phyloP scores from a whole-genome alignment of 192 early-diverging fungal species.

The Backusella liffmaniae region DNA sequence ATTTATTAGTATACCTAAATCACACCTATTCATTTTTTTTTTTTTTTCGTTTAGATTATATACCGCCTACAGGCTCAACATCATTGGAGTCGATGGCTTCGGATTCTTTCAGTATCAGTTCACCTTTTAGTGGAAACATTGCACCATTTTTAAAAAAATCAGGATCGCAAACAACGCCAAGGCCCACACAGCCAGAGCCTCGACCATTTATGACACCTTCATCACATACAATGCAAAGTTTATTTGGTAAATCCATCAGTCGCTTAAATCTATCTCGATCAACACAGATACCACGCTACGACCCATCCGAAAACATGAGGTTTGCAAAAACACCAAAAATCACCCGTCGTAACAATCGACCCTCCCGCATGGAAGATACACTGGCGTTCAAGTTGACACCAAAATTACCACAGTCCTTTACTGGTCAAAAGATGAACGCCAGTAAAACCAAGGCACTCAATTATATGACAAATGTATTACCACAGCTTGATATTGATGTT shows the following conservation, averaged over 20 bases:
- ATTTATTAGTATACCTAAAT: too few species aligned
- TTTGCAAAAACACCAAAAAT: neutral
- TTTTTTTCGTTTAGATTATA: neutral
- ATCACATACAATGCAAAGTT: neutral
- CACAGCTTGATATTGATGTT: constrained; percentile 13
- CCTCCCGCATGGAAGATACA: neutral
- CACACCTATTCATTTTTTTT: neutral
- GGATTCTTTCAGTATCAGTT: neutral
- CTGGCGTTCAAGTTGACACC: neutral
- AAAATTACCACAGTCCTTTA: neutral
- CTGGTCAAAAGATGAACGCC: neutral
- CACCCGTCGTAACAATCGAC: neutral
- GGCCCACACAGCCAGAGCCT: neutral
- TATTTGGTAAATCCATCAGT: constrained; percentile 10
- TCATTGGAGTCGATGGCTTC: neutral
- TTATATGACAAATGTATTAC: constrained; percentile 21
- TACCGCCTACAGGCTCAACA: neutral
- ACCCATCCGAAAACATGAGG: neutral
- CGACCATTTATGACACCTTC: neutral
- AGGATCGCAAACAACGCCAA: neutral
- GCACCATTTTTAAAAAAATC: constrained; percentile 21
- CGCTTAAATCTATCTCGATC: neutral
- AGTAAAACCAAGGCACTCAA: constrained; percentile 3
- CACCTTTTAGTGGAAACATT: constrained; percentile 17
- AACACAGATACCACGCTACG: neutral